phyloP scores from a whole-genome alignment of 768 basidiomycete species.

The Mycena kentingensis region DNA sequence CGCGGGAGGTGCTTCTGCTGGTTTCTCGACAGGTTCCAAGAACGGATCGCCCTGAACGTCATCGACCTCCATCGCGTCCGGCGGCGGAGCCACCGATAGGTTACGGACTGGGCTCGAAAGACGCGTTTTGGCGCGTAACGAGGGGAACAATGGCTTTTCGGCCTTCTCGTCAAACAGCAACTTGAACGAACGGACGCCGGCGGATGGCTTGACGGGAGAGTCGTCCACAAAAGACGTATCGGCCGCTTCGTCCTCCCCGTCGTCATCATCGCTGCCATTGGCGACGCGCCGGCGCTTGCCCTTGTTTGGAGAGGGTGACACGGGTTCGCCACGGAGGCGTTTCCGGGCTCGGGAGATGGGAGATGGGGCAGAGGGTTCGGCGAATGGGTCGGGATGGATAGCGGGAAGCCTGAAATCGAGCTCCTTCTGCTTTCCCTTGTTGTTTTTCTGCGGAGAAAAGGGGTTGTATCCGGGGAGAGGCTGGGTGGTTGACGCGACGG shows the following conservation, averaged over 20 bases:
- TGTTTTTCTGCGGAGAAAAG: slow-evolving; percentile 76
- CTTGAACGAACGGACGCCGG: slow-evolving; percentile 62
- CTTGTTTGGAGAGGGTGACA: slow-evolving; percentile 81
- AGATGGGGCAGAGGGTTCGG: slow-evolving; percentile 30
- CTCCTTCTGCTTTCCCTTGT: slow-evolving; percentile 48
- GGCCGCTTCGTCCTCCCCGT: slow-evolving; percentile 29
- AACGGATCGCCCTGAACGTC: slow-evolving; percentile 10
- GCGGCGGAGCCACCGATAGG: not conserved
- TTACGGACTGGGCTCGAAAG: slow-evolving; percentile 17
- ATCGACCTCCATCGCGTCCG: slow-evolving; percentile 20
- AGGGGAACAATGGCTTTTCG: slow-evolving; percentile 13
- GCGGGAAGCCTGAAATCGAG: slow-evolving; percentile 19
- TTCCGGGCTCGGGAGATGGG: slow-evolving; percentile 71
- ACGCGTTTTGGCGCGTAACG: slow-evolving; percentile 7
- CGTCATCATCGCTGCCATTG: slow-evolving; percentile 40
- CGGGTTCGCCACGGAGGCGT: slow-evolving; percentile 78
- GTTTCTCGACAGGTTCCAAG: slow-evolving; percentile 15
- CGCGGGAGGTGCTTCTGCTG: slow-evolving; percentile 26
- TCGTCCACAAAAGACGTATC: slow-evolving; percentile 63
- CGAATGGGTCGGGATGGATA: slow-evolving; percentile 23
- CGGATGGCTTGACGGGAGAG: slow-evolving; percentile 67
- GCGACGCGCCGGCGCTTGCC: slow-evolving; percentile 66
- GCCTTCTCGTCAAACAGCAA: slow-evolving; percentile 59
- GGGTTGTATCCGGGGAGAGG: slow-evolving; percentile 68
- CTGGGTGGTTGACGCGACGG: slow-evolving; percentile 46